These are phyloP conservation scores for Aureobasidium pullulans DNA, from an alignment of 2,329 filamentous ascomycete species.

Conservation along the genomic window DNA sequence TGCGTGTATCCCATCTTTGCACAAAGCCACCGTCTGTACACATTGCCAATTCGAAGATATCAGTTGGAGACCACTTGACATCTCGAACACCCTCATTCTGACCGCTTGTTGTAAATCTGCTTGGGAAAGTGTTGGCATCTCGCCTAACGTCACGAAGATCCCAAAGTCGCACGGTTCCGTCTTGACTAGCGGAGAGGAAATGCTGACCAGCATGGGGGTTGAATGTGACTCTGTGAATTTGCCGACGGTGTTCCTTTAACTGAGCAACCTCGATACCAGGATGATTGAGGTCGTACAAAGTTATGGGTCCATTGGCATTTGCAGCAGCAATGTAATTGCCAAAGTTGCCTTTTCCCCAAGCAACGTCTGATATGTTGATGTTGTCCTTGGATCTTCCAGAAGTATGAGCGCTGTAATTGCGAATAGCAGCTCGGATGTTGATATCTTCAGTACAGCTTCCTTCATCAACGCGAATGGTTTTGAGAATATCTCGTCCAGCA, in stretches of 20 bases:
- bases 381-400: conserved; percentile 34
- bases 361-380: conserved; percentile 57
- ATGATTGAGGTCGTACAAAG: conserved; percentile 57
- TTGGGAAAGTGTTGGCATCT: conserved; percentile 46
- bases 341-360: conserved; percentile 58
- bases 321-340: conserved; percentile 56
- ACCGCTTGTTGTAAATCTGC: conserved; percentile 48
- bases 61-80: conserved; percentile 57
- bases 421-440: conserved; percentile 55
- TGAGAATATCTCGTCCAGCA: conserved; percentile 58
- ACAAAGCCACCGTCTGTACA: conserved; percentile 57
- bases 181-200: conserved; percentile 58
- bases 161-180: conserved; percentile 58
- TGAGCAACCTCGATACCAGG: conserved; percentile 54
- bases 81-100: conserved; percentile 56
- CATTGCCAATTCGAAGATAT: conserved; percentile 56
- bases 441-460: conserved; percentile 53
- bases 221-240: conserved; percentile 59
- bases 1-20: conserved; percentile 57
- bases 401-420: conserved; percentile 32
- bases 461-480: conserved; percentile 54
- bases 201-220: conserved; percentile 55
- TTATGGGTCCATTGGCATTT: conserved; percentile 57
- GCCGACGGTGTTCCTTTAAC: conserved; percentile 57
- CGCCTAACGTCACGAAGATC: conserved; percentile 51